Evolutionary conservation across 2,329 filamentous ascomycete species (phyloP).

Genomic region (Pezicula carpinea): DNA sequence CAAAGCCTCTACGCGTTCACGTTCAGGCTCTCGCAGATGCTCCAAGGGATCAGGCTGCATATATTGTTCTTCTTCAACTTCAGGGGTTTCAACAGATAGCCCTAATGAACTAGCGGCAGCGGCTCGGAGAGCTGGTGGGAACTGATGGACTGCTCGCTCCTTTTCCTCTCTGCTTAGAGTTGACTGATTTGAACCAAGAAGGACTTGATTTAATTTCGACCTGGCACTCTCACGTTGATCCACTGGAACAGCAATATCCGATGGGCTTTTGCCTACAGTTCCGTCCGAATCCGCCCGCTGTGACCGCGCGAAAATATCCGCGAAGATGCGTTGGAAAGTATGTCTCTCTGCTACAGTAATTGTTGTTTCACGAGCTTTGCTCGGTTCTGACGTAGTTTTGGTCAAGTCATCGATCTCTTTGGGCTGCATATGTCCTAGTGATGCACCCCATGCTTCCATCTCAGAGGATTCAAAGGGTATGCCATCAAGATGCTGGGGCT

Average conservation of each 20-base stretch:
- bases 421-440: not conserved
- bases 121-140: slow-evolving; percentile 24
- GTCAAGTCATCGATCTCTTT: slow-evolving; percentile 16
- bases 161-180: slow-evolving; percentile 7
- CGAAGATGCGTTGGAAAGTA: slow-evolving; percentile 51
- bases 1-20: slow-evolving; percentile 44
- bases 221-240: slow-evolving; percentile 7
- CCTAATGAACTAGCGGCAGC: slow-evolving; percentile 27
- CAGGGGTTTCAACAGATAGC: slow-evolving; percentile 6
- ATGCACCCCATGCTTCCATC: not conserved
- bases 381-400: slow-evolving; percentile 12
- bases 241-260: too few relatives aligned
- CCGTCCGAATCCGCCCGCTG: too few relatives aligned
- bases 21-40: slow-evolving; percentile 37
- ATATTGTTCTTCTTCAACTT: slow-evolving; percentile 7
- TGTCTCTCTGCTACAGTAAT: slow-evolving; percentile 51
- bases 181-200: too few relatives aligned
- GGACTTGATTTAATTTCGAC: slow-evolving; percentile 1
- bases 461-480: not conserved
- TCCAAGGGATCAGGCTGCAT: slow-evolving; percentile 12
- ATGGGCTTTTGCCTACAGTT: not conserved
- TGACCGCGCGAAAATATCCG: slow-evolving; percentile 42
- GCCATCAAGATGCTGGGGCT: not conserved
- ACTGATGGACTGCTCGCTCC: slow-evolving; percentile 19
- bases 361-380: slow-evolving; percentile 36